These are phyloP conservation scores for Lasiodiplodia theobromae DNA, from an alignment of 2,329 filamentous ascomycete genomes.

Conservation along the genomic window DNA sequence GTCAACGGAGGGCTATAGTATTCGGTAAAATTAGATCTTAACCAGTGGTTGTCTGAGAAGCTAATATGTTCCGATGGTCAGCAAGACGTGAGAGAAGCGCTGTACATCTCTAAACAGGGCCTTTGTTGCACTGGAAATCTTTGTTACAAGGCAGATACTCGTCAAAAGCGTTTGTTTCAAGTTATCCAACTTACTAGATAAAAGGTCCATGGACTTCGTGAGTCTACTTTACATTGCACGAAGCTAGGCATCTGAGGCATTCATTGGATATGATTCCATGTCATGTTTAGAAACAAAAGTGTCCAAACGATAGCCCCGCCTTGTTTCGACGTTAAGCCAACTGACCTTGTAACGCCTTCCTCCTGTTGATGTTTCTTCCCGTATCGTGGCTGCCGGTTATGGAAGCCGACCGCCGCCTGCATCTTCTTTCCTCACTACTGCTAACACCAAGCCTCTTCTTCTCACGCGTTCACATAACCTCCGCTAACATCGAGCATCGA, in stretches of 20 bases:
- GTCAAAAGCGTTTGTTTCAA: too few species aligned
- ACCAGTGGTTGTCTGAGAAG: neutral
- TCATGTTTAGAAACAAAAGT: neutral
- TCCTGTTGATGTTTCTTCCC: too few species aligned
- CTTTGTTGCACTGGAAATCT: too few species aligned
- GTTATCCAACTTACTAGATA: too few species aligned
- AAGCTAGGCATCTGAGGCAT: too few species aligned
- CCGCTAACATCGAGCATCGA: neutral
- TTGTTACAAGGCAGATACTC: too few species aligned
- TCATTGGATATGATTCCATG: too few species aligned
- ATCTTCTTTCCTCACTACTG: neutral
- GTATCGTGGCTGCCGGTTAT: neutral
- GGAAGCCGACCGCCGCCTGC: neutral
- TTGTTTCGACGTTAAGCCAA: neutral
- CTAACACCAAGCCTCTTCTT: neutral
- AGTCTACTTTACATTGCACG: too few species aligned
- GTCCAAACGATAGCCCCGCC: neutral
- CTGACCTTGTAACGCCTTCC: too few species aligned
- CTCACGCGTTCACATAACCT: neutral
- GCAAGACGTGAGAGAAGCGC: too few species aligned
- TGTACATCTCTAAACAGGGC: too few species aligned
- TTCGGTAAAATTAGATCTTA: slow-evolving; percentile 7
- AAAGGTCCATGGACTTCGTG: too few species aligned
- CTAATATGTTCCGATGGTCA: neutral
- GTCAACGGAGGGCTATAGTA: neutral